These are phyloP conservation scores for Colletotrichum sidae DNA, from an alignment of 2,329 filamentous ascomycete species.

Conservation along the genomic window DNA sequence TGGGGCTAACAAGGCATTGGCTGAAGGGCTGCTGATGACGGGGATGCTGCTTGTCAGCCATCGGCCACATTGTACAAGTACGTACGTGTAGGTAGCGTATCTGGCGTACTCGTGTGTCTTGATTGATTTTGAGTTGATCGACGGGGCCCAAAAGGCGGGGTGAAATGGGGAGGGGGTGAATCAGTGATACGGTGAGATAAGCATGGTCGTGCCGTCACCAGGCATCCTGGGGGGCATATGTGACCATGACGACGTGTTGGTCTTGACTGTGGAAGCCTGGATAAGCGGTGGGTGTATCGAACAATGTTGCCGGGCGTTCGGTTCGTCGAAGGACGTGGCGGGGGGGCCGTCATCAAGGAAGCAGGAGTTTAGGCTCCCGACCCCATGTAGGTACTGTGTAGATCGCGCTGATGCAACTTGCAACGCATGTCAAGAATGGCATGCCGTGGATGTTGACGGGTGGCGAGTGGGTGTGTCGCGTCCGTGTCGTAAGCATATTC, in stretches of 20 bases:
- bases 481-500: slow-evolving; percentile 1
- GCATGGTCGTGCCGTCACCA: slow-evolving; percentile 1
- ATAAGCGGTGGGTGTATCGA: too few relatives aligned
- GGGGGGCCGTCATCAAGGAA: slow-evolving; percentile 25
- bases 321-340: slow-evolving; percentile 31
- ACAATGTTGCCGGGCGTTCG: neutral
- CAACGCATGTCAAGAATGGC: neutral
- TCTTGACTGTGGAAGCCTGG: too few relatives aligned
- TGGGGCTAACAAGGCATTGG: slow-evolving; percentile 2
- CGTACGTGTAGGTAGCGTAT: neutral
- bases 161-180: neutral
- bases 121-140: neutral
- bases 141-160: slow-evolving; percentile 11
- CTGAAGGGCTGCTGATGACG: slow-evolving; percentile 6
- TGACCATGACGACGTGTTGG: too few relatives aligned
- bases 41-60: slow-evolving; percentile 25
- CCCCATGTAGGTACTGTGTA: slow-evolving; percentile 6
- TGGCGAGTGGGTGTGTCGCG: neutral
- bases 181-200: slow-evolving; percentile 8
- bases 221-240: neutral
- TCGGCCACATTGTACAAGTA: neutral
- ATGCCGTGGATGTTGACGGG: slow-evolving; percentile 1
- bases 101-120: neutral
- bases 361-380: slow-evolving; percentile 35
- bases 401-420: slow-evolving; percentile 5